These are phyloP conservation scores for Geotrichum cucujoidarum DNA, from an alignment of 1,139 yeast genomes.

Conservation along the genomic window DNA sequence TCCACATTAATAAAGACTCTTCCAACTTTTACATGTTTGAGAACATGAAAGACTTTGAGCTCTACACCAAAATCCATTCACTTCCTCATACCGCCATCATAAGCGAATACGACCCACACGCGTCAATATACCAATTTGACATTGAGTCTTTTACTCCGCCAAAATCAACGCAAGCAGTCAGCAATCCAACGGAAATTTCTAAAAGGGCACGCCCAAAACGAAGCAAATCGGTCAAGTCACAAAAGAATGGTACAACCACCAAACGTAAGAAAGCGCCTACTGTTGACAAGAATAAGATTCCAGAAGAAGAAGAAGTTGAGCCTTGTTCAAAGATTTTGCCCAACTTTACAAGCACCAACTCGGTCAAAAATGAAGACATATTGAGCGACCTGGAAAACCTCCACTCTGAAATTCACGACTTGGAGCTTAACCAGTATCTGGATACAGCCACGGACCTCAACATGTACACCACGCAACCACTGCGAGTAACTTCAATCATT, in stretches of 20 bases:
- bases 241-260: not conserved
- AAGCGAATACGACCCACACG: not conserved
- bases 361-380: too few relatives aligned
- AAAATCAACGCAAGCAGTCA: too few relatives aligned
- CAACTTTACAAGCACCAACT: too few relatives aligned
- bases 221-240: too few relatives aligned
- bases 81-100: not conserved
- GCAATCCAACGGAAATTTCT: too few relatives aligned
- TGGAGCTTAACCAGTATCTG: not conserved
- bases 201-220: too few relatives aligned
- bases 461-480: conserved; percentile 3
- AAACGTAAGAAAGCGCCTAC: not conserved
- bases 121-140: not conserved
- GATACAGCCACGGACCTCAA: not conserved
- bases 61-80: not conserved
- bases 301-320: not conserved
- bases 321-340: too few relatives aligned
- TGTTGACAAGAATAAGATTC: not conserved
- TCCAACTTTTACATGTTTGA: not conserved
- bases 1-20: not conserved
- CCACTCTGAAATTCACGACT: too few relatives aligned
- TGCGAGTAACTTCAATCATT: not conserved
- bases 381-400: too few relatives aligned
- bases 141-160: not conserved
- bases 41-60: not conserved